These are phyloP conservation scores for Calonectria pseudoreteaudii DNA, from an alignment of 2,329 filamentous ascomycete species.

Conservation along the genomic window DNA sequence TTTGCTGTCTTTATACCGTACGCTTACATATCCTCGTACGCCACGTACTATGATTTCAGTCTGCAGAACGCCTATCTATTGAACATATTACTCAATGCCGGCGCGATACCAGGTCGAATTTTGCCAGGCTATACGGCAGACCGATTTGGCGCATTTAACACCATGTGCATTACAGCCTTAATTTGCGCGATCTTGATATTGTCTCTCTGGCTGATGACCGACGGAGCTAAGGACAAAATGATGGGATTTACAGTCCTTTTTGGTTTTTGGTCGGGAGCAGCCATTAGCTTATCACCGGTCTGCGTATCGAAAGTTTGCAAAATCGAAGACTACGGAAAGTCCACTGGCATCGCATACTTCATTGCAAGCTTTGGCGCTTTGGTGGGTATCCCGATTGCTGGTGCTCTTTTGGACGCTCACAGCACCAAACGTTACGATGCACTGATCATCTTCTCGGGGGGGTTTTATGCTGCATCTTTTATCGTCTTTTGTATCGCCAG, in stretches of 20 bases:
- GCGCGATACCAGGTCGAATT: constrained; percentile 23
- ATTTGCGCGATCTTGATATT: constrained; percentile 10
- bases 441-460: constrained; percentile 22
- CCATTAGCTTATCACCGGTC: constrained; percentile 78
- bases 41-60: constrained; percentile 49
- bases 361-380: constrained; percentile 44
- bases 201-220: constrained; percentile 29
- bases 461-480: constrained; percentile 21
- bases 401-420: constrained; percentile 44
- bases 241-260: constrained; percentile 74
- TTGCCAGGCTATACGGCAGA: constrained; percentile 51
- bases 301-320: constrained; percentile 78
- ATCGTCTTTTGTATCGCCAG: constrained; percentile 20
- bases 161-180: constrained; percentile 21
- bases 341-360: constrained; percentile 70
- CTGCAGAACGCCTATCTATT: constrained; percentile 1
- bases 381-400: constrained; percentile 70
- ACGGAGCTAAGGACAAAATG: constrained; percentile 59
- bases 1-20: constrained; percentile 33
- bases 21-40: constrained; percentile 28
- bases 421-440: background rate
- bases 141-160: constrained; percentile 27
- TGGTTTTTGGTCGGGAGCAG: constrained; percentile 77
- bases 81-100: constrained; percentile 17
- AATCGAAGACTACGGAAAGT: constrained; percentile 75